Percentiles rank a stretch among this genome's conserved stretches.
These are phyloP conservation scores for Zalerion maritima DNA, from an alignment of 495 filamentous ascomycete genomes.

Conservation along the genomic window DNA sequence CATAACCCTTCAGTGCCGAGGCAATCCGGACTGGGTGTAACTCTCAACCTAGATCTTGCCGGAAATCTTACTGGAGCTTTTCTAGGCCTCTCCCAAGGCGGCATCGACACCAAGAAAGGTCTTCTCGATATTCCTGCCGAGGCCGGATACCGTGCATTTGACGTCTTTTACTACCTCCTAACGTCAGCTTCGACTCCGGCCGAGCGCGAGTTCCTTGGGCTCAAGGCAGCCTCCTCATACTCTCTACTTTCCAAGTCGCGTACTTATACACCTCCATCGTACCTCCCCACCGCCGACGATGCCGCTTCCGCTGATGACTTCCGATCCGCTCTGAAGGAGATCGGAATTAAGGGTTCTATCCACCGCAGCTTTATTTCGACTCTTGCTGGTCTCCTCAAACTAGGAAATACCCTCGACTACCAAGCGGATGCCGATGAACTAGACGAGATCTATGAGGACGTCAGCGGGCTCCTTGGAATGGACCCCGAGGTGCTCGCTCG, in stretches of 20 bases:
- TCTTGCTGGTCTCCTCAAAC: constrained; percentile 74
- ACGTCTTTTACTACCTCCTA: constrained; percentile 94
- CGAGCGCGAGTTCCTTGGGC: constrained; percentile 78
- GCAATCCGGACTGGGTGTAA: constrained; percentile 66
- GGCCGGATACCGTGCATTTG: constrained; percentile 81
- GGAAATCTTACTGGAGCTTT: constrained; percentile 64
- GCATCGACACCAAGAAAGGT: constrained; percentile 71
- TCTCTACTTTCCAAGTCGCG: constrained; percentile 62
- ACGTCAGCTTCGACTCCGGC: constrained; percentile 80
- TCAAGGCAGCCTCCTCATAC: constrained; percentile 69
- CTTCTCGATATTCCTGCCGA: constrained; percentile 69
- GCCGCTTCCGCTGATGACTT: constrained; percentile 88
- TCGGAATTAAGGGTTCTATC: constrained; percentile 79
- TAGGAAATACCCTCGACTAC: constrained; percentile 79
- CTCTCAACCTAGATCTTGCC: constrained; percentile 64
- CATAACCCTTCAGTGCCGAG: constrained; percentile 75
- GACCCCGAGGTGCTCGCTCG: constrained; percentile 71
- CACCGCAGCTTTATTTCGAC: constrained; percentile 69
- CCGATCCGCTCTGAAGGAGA: constrained; percentile 61
- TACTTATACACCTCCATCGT: constrained; percentile 77
- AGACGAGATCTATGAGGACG: constrained; percentile 80
- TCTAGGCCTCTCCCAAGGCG: constrained; percentile 69
- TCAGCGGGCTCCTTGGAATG: constrained; percentile 68
- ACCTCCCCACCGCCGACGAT: constrained; percentile 88
- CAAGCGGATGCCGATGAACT: constrained; percentile 74